Percentiles rank a stretch among this genome's conserved stretches.
phyloP scores from a whole-genome alignment of 768 basidiomycete genomes.

The Trametes cinnabarina region DNA sequence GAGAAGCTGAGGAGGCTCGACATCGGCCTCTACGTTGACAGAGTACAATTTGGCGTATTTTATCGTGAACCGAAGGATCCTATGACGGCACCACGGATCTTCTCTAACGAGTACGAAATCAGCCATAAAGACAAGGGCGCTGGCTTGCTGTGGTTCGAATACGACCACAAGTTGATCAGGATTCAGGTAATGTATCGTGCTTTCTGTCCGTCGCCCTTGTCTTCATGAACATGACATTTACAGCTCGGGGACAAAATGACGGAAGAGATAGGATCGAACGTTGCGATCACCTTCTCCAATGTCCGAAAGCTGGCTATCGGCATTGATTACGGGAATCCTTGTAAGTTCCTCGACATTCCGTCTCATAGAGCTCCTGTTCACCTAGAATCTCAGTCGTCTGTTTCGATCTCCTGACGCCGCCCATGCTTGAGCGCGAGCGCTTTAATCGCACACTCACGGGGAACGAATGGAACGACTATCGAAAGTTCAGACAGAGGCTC shows the following conservation, averaged over 20 bases:
- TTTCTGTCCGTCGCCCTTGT: too few relatives aligned
- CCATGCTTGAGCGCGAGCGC: slow-evolving; percentile 56
- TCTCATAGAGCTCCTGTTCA: too few relatives aligned
- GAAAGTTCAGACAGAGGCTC: slow-evolving; percentile 56
- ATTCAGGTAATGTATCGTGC: slow-evolving; percentile 45
- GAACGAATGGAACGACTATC: slow-evolving; percentile 36
- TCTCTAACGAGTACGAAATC: slow-evolving; percentile 70
- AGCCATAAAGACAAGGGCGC: slow-evolving; percentile 44
- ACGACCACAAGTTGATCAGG: slow-evolving; percentile 64
- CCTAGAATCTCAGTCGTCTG: slow-evolving; percentile 48
- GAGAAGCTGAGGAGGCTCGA: slow-evolving; percentile 43
- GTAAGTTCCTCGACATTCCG: slow-evolving; percentile 37
- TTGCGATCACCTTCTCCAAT: slow-evolving; percentile 55
- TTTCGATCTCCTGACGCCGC: slow-evolving; percentile 66
- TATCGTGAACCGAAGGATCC: slow-evolving; percentile 34
- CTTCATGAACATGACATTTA: background rate
- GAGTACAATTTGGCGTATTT: slow-evolving; percentile 66
- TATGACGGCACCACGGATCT: slow-evolving; percentile 33
- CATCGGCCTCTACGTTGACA: slow-evolving; percentile 51
- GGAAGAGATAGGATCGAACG: slow-evolving; percentile 48
- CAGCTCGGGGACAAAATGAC: slow-evolving; percentile 59
- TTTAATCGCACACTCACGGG: slow-evolving; percentile 54
- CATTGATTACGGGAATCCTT: slow-evolving; percentile 58
- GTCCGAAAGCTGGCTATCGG: slow-evolving; percentile 63
- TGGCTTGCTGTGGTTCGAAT: slow-evolving; percentile 60